Base-by-base conservation (phyloP, 2,329 filamentous ascomycete species). In the Bipolaris gigantea region DNA sequence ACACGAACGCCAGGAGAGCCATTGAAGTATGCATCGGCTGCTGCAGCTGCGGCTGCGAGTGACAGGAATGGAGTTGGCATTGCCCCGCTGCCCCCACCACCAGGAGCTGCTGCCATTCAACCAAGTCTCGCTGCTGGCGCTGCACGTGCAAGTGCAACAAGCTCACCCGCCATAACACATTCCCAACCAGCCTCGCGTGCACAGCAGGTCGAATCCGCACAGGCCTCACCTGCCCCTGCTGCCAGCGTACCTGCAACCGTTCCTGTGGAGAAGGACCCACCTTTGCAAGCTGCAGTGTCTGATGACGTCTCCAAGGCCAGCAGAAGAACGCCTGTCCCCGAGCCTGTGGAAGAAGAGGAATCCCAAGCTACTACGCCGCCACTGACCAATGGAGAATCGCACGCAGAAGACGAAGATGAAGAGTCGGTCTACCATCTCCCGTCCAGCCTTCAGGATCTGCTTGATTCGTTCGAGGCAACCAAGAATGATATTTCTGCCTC, bases 1-100 rank as follows among this genome's bases (percentile, higher is more conserved):
- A 86, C 89, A 55, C 85, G 93, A 73, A 87, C 90, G 6, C 89
- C 91, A 4, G 92, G 92, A 43, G 93, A 97, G 73, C 90, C 89
- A 1, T 81, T 99, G 62, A 97, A 97, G 76, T 99, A 99, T 73
- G 94, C 94, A 40, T 97, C 94, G 34, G 94, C 94, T 0, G 94
- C 94, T 0, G 94, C 94, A 0, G 94, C 94, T 0, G 94, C 93
- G 0, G 93, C 94, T 1, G 91, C 92, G 41, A 92, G 86, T 73
- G 92, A 96, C 76, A 92, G 90, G 78, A 93, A 88, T 71, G 83
- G 83, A 48, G 88, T 97, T 27, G 94, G 94, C 23, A 97, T 99
- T 69, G 88, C 93, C 54, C 94, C 94, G 36, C 81, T 97, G 69
- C 94, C 94, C 50, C 93, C 94, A 58, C 94, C 94, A 66, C 92